phyloP scores from a whole-genome alignment of 108 stramenopile species.

The Nitzschia sp. region DNA sequence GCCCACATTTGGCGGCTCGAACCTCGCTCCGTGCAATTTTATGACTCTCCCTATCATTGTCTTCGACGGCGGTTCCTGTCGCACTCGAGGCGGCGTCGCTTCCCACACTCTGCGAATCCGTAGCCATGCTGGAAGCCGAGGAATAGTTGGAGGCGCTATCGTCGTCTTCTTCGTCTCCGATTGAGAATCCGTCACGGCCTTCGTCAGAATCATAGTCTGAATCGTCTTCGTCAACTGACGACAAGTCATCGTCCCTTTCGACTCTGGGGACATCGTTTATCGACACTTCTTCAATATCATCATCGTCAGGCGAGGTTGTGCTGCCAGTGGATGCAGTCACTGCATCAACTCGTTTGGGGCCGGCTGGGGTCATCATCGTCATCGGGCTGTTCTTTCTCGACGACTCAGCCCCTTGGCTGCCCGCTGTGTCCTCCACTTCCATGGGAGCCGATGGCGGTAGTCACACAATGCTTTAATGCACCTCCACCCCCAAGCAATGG shows the following conservation, averaged over 20 bases:
- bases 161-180: background rate
- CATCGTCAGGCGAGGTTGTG: too few species aligned
- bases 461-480: too few species aligned
- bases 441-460: too few species aligned
- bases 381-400: too few species aligned
- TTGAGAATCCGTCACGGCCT: constrained; percentile 13
- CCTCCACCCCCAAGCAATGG: too few species aligned
- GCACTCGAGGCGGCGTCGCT: background rate
- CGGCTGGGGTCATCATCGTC: too few species aligned
- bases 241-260: background rate
- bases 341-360: too few species aligned
- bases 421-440: too few species aligned
- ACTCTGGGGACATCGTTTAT: too few species aligned
- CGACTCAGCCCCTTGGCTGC: too few species aligned
- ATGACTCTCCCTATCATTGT: background rate
- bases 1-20: background rate
- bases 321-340: too few species aligned
- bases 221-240: background rate
- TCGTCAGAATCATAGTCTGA: constrained; percentile 13
- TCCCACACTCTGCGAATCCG: constrained; percentile 3
- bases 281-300: too few species aligned
- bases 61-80: background rate
- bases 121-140: background rate
- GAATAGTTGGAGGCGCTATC: background rate
- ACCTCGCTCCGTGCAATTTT: constrained; percentile 1